Base-by-base conservation (phyloP, 805 yeast species). In the Candida dajiaensis region DNA sequence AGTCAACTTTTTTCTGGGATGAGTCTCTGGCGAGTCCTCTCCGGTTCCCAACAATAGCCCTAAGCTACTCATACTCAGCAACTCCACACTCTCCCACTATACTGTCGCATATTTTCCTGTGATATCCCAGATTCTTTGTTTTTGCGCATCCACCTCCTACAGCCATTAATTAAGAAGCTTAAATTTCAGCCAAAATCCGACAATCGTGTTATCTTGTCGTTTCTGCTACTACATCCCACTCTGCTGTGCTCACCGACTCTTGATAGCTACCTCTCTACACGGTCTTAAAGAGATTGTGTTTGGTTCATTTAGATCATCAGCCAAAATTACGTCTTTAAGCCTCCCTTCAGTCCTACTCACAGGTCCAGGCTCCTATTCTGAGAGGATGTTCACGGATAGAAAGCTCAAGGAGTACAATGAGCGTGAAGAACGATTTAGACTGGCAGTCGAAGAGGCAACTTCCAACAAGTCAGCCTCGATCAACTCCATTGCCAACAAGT, bases 381-480 rank as follows among this genome's bases (percentile, higher is more conserved):
- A 47, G 31, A 38, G 36, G 37, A 48, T 58, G 55, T 58, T 51
- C 50, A 55, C 53, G 15, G 63, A 59, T 47, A 49, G 53, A 39
- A 59, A 59, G 46, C 50, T 59, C n/a, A 58, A 59, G 41, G 60
- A 58, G 42, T 59, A 59, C 46, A 59, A 59, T 47, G 62, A 58
- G 41, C 54, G 63, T 28, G 63, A 59, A 40, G 61, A 55, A 38
- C 48, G 62, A 11, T 59, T 59, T 48, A 47, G 60, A 36, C 49
- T 55, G 9, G 63, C 63, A 7, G 57, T 59, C 29, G 57, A 52
- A 22, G 63, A 59, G 46, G 61, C 61, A 9, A 53, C 59, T 10
- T 47, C 50, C 11, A 54, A 59, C 48, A 57, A 52, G 40, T 44
- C 57, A 2, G 59, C 61, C 4, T 59, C 63, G 4, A 54, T 59